Base-by-base conservation (phyloP, 768 basidiomycete genomes). In the Leccinum truebloodii region DNA sequence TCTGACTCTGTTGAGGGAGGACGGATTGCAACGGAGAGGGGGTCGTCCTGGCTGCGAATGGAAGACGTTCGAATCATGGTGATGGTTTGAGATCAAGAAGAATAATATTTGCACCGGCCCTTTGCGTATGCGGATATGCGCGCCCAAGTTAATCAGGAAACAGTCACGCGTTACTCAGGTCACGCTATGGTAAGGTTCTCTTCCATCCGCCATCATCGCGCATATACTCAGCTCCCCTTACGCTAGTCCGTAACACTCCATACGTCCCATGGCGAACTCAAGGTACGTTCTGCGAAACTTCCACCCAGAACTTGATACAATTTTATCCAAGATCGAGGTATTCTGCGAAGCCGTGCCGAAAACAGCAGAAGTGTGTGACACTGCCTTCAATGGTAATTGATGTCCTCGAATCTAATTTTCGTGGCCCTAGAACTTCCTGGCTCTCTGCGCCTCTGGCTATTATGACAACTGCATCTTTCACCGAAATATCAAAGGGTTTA, bases 331-430 rank as follows among this genome's bases (percentile, higher is more conserved):
- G 95, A 86, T 98, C 62, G 97, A 99, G 76, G 73, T 99, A 13
- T 98, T 98, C 77, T 98, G 97, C 73, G 97, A 99, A 76, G 89
- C 96, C 6, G 91, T 94, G 20, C 97, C 97, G 24, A 94, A 94
- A 74, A 82, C 95, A 12, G 94, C 95, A 65, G 96, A 99, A 81
- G 95, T 94, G 63, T n/a, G 63, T 60, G 50, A 55, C 59, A 4
- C 28, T 20, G 12, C 26, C 18, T 41, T 2, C 34, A 14, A 35
- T 34, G 20, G 55, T 14, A 46, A 60, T 53, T 44, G 34, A 48
- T 58, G 12, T 2, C 53, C 48, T 26, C 14, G 16, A 6, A 41
- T 44, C 55, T 54, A 22, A 62, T 60, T 30, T 8, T 6, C 18
- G 12, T 57, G 35, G 28, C 51, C 56, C 35, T 67, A 97, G 95